Percentiles rank a stretch among this genome's conserved stretches.
phyloP scores from a whole-genome alignment of 768 basidiomycete species.

The Holtermanniella nyarrowii region DNA sequence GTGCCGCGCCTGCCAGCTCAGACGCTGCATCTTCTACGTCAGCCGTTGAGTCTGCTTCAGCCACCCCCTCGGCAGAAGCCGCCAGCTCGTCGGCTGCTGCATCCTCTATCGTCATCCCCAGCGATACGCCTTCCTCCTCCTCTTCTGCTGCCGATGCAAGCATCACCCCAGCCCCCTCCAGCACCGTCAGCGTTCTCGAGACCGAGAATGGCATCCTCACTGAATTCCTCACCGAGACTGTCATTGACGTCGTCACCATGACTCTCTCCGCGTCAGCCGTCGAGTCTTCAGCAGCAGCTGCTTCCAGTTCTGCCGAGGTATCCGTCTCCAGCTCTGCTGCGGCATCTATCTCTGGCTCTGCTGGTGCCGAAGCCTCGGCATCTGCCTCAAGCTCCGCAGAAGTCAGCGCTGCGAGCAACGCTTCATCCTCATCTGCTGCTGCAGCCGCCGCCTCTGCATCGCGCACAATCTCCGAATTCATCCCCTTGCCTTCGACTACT shows the following conservation, averaged over 20 bases:
- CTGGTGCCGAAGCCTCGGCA: no score
- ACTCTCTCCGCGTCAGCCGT: constrained; percentile 15
- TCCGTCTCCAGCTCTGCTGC: no score
- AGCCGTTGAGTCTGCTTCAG: constrained; percentile 1
- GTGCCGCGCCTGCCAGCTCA: constrained; percentile 2
- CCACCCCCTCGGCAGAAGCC: not conserved
- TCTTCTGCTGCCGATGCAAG: constrained; percentile 13
- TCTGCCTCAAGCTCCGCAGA: not conserved
- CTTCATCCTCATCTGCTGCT: not conserved
- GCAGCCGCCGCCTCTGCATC: not conserved
- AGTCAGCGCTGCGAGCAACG: not conserved
- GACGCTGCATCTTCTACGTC: no score
- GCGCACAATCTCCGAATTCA: no score
- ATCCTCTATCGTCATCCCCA: constrained; percentile 1
- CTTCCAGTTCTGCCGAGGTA: no score
- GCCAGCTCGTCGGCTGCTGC: not conserved
- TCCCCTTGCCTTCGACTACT: no score
- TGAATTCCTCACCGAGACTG: constrained; percentile 20
- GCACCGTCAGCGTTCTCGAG: constrained; percentile 8
- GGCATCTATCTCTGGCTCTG: no score
- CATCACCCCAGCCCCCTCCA: constrained; percentile 15
- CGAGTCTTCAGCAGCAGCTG: constrained; percentile 1
- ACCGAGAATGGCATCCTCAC: constrained; percentile 30
- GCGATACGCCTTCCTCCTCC: constrained; percentile 4
- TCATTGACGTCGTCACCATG: constrained; percentile 32